phyloP scores from a whole-genome alignment of 2,329 filamentous ascomycete genomes.

The Proliferodiscus dingleyae region DNA sequence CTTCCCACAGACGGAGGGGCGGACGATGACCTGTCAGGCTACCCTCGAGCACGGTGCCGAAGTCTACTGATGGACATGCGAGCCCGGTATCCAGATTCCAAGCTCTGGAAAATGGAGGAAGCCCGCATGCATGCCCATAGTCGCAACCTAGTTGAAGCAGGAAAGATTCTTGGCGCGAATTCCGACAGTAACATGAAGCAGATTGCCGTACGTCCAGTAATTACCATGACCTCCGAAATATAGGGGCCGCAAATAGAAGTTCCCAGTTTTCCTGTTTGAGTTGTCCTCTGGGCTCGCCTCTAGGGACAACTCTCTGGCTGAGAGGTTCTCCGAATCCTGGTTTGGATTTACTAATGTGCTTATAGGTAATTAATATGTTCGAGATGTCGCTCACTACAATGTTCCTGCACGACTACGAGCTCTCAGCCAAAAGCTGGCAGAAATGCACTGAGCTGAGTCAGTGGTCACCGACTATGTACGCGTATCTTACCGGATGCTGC shows the following conservation, averaged over 20 bases:
- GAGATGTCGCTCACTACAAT: conserved; percentile 75
- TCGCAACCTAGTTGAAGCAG: conserved; percentile 60
- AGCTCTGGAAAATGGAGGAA: conserved; percentile 85
- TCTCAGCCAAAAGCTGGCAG: conserved; percentile 71
- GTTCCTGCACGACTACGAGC: conserved; percentile 71
- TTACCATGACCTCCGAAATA: too few relatives aligned
- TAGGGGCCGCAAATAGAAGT: too few relatives aligned
- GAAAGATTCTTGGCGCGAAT: conserved; percentile 58
- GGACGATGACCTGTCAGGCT: conserved; percentile 57
- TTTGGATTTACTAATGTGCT: too few relatives aligned
- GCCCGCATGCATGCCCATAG: conserved; percentile 69
- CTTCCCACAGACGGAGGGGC: conserved; percentile 58
- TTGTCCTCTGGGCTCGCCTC: too few relatives aligned
- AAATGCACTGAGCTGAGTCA: conserved; percentile 75
- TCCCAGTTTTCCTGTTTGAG: too few relatives aligned
- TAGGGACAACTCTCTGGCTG: too few relatives aligned
- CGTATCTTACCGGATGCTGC: conserved; percentile 76
- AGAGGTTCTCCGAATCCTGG: too few relatives aligned
- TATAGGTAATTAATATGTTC: conserved; percentile 76
- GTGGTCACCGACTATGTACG: conserved; percentile 87
- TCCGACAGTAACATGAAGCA: conserved; percentile 75
- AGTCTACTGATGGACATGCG: conserved; percentile 70
- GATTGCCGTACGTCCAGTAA: too few relatives aligned
- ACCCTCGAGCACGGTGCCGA: conserved; percentile 64
- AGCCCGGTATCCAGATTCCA: conserved; percentile 70